These are phyloP conservation scores for Dendryphion nanum DNA, from an alignment of 2,329 filamentous ascomycete genomes.

Conservation along the genomic window DNA sequence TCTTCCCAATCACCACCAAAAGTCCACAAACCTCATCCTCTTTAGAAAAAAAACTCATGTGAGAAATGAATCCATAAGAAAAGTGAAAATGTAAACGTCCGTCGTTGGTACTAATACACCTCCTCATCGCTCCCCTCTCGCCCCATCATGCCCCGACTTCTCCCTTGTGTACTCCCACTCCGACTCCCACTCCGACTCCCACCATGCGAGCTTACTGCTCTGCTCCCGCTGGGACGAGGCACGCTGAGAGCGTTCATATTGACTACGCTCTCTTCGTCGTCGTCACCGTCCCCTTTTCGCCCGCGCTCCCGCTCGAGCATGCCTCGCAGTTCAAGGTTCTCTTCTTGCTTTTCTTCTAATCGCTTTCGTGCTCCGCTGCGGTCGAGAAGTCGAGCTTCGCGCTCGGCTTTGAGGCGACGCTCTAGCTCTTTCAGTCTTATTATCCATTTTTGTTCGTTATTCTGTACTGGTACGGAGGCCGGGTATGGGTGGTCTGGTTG, in stretches of 20 bases:
- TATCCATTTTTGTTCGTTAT: constrained; percentile 75
- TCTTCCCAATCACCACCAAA: too few species aligned
- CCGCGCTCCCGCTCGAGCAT: constrained; percentile 60
- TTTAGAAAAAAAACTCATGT: too few species aligned
- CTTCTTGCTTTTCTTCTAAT: constrained; percentile 70
- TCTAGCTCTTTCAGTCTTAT: constrained; percentile 85
- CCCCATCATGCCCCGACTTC: constrained; percentile 15
- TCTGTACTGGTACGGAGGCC: constrained; percentile 38
- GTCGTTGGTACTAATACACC: constrained; percentile 15
- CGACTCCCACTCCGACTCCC: constrained; percentile 14
- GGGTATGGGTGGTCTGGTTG: constrained; percentile 32
- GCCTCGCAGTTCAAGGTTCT: constrained; percentile 68
- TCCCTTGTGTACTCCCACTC: constrained; percentile 14
- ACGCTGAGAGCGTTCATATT: too few species aligned
- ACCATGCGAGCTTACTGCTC: too few species aligned
- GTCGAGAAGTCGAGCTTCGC: constrained; percentile 82
- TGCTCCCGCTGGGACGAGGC: too few species aligned
- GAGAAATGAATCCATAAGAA: too few species aligned
- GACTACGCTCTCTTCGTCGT: too few species aligned
- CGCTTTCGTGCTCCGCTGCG: constrained; percentile 78
- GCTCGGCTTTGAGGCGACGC: constrained; percentile 81
- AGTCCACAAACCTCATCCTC: too few species aligned
- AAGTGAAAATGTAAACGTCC: too few species aligned
- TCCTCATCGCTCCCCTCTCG: constrained; percentile 4
- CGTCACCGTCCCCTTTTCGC: constrained; percentile 20